A percentile compares a stretch with the other conserved stretches of the same genome.
These are phyloP conservation scores for Spathaspora passalidarum DNA, from an alignment of 805 yeast species.

Conservation along the genomic window DNA sequence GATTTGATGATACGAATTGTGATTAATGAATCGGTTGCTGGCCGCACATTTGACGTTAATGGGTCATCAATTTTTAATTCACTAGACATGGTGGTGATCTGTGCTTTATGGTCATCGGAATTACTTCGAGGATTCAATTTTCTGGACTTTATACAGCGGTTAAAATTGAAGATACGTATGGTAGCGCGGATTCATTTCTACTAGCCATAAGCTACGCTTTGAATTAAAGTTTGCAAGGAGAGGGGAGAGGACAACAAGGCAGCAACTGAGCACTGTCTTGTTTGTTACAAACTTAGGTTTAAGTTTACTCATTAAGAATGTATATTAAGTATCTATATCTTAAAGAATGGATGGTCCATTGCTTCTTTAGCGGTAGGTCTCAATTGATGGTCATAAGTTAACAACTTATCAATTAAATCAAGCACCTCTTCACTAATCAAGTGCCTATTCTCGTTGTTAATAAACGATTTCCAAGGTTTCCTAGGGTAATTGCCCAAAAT, in stretches of 20 bases:
- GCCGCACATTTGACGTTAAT: slow-evolving; percentile 73
- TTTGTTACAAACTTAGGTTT: background rate
- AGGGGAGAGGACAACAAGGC: too few species aligned
- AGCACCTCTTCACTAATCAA: slow-evolving; percentile 65
- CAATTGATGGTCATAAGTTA: slow-evolving; percentile 85
- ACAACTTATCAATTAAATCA: slow-evolving; percentile 75
- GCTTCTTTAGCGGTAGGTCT: slow-evolving; percentile 89
- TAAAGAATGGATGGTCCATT: slow-evolving; percentile 59
- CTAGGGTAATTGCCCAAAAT: slow-evolving; percentile 65
- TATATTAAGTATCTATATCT: slow-evolving; percentile 9
- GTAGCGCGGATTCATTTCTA: too few species aligned
- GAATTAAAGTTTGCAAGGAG: too few species aligned
- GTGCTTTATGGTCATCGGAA: background rate
- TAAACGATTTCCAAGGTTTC: slow-evolving; percentile 83
- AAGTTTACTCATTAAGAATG: background rate
- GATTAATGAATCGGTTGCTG: slow-evolving; percentile 67
- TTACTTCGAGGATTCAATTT: too few species aligned
- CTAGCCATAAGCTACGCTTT: too few species aligned
- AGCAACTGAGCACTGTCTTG: too few species aligned
- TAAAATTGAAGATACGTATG: too few species aligned
- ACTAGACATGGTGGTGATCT: background rate
- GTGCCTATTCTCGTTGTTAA: slow-evolving; percentile 66
- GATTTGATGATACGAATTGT: slow-evolving; percentile 89
- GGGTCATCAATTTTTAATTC: slow-evolving; percentile 53
- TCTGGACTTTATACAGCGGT: too few species aligned